phyloP scores from a whole-genome alignment of 1,139 yeast species.

The Geotrichum restrictum region DNA sequence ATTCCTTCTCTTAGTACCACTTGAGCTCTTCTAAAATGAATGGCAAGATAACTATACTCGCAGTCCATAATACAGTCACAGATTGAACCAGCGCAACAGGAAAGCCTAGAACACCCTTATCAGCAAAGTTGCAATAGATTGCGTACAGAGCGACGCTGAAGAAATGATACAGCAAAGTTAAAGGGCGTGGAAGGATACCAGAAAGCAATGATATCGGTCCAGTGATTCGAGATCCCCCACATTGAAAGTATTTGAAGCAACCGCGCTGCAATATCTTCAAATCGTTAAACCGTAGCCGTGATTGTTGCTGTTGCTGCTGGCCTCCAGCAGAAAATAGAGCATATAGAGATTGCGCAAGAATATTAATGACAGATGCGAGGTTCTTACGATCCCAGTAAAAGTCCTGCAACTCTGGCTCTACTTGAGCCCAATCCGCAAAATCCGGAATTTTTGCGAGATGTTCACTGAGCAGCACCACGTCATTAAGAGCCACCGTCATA shows the following conservation, averaged over 20 bases:
- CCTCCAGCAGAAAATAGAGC: conserved; percentile 81
- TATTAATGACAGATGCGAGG: conserved; percentile 80
- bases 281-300: too few species aligned
- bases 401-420: conserved; percentile 59
- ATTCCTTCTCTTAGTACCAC: conserved; percentile 23
- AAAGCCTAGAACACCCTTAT: conserved; percentile 63
- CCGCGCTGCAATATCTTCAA: conserved; percentile 75
- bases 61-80: conserved; percentile 65
- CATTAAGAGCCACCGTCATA: conserved; percentile 95
- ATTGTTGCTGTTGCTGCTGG: too few species aligned
- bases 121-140: conserved; percentile 62
- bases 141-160: conserved; percentile 87
- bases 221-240: conserved; percentile 74
- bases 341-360: conserved; percentile 84
- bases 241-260: conserved; percentile 77
- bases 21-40: conserved; percentile 30
- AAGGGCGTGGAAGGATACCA: conserved; percentile 75
- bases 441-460: conserved; percentile 43
- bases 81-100: conserved; percentile 73
- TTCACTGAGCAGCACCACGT: conserved; percentile 64
- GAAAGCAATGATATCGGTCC: conserved; percentile 82
- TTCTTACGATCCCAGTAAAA: conserved; percentile 77
- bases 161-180: conserved; percentile 73
- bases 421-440: conserved; percentile 42
- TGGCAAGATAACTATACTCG: conserved; percentile 59